Evolutionary conservation across 257 asterid species (phyloP), one percentile per base, ranked within the genome.

Genomic region (Lithospermum erythrorhizon): DNA sequence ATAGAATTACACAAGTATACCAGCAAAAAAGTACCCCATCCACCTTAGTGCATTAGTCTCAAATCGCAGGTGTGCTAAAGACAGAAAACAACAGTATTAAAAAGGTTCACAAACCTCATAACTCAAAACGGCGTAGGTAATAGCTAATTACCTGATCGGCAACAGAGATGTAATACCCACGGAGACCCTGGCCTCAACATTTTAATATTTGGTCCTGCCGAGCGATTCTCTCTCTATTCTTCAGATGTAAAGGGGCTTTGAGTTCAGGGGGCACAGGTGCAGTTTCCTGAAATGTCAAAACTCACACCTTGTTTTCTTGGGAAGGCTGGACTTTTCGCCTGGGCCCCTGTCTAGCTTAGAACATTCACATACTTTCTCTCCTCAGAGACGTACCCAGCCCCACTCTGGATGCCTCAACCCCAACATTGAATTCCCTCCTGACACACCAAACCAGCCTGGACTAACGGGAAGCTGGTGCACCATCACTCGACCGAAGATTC

Each of bases 171-270:
- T 78, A 74, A 61, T 81, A 69, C 81, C 64, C 83, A 66, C 75
- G 90, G 69, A 89, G 63, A 80, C 71, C 96, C 96, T 45, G 88
- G 75, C 79, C 85, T 74, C 61, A 77, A 27, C 55, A 37, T 53
- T 64, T 55, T n/a, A 41, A 79, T 80, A 48, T 52, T 76, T 48
- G 55, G 72, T 58, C 78, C 83, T 64, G 67, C 6, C 79, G 48
- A 64, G 74, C 70, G 80, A 55, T 21, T 57, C 65, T 75, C 83
- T 76, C 89, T 75, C 59, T 68, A 49, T 85, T 88, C 76, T 21
- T 73, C 23, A 1, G 47, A 41, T 16, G 75, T 61, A 89, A 71
- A 58, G 95, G 20, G 15, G 71, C 0, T 58, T 78, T 82, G 70
- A 86, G 78, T 81, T 9, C n/a, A n/a, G n/a, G 75, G 61, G 47